Evolutionary conservation across 345 rosid genomes (phyloP).

Genomic region (Sisymbrium irio): DNA sequence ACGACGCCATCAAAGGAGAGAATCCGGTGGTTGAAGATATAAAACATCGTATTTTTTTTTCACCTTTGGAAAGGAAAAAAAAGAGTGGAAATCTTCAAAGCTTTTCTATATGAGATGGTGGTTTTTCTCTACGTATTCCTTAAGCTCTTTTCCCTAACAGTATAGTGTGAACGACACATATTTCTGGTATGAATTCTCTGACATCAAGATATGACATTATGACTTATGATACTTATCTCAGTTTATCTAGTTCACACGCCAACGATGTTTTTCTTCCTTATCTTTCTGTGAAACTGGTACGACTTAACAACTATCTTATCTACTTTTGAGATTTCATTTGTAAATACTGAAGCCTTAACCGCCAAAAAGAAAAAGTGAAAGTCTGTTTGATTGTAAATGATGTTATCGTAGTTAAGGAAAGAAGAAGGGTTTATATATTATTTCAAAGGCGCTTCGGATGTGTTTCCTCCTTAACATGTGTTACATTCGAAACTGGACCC

Average conservation of each 20-base stretch:
- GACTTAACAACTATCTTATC: neutral
- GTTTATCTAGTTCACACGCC: neutral
- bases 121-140: neutral
- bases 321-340: neutral
- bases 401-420: neutral
- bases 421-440: neutral
- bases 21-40: neutral
- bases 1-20: conserved; percentile 6
- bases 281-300: neutral
- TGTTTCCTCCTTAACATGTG: neutral
- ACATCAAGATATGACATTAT: conserved; percentile 2
- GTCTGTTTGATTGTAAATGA: neutral
- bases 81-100: neutral
- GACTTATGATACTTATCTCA: conserved; percentile 20
- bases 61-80: neutral
- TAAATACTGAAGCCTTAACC: neutral
- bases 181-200: conserved; percentile 21
- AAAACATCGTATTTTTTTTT: no score
- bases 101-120: conserved; percentile 11
- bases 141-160: conserved; percentile 3
- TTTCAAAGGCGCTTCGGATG: neutral
- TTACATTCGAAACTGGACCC: no score
- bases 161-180: conserved; percentile 10
- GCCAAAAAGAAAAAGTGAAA: neutral
- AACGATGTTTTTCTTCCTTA: neutral